Conservation (phyloP, 2,329 filamentous ascomycete genomes). For the Aspergillus oerlinghausenensis region DNA sequence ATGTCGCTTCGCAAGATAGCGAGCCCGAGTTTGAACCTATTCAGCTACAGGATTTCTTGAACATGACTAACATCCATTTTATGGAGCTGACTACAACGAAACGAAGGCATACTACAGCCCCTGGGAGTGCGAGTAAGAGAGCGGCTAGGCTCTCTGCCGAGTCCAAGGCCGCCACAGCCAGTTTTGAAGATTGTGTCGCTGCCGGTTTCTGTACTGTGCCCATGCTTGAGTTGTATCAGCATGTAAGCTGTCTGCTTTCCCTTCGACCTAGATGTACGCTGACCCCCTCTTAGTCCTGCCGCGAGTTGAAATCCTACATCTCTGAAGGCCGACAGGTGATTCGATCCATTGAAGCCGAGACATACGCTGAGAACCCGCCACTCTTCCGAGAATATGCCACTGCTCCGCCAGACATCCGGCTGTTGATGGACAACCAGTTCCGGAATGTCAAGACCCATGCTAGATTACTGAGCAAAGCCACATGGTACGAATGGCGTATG, state of each 20-base stretch:
- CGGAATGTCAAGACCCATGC: conserved; percentile 95
- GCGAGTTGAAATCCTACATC: conserved; percentile 95
- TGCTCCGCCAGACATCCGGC: conserved; percentile 75
- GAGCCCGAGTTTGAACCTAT: conserved; percentile 57
- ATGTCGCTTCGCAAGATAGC: conserved; percentile 40
- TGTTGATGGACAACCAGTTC: conserved; percentile 92
- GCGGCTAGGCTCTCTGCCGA: conserved; percentile 18
- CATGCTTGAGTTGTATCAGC: conserved; percentile 90
- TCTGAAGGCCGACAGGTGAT: conserved; percentile 87
- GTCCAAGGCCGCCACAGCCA: conserved; percentile 26
- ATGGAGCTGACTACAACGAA: conserved; percentile 99
- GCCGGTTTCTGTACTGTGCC: conserved; percentile 88
- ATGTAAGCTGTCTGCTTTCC: conserved; percentile 50
- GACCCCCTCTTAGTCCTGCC: conserved; percentile 59
- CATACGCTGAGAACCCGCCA: conserved; percentile 81
- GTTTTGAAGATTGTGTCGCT: conserved; percentile 72
- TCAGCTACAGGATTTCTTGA: conserved; percentile 85
- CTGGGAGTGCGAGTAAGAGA: conserved; percentile 41
- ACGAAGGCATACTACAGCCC: conserved; percentile 74
- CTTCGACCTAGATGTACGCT: conserved; percentile 16
- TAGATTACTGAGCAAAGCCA: conserved; percentile 82
- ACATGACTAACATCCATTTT: conserved; percentile 94
- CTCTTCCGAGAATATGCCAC: conserved; percentile 89
- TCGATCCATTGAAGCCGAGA: conserved; percentile 83
- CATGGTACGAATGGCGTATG: conserved; percentile 98